A percentile compares a stretch with the other conserved stretches of the same genome.
phyloP scores from a whole-genome alignment of 2,329 filamentous ascomycete genomes.

The Ophiocordyceps sinensis region DNA sequence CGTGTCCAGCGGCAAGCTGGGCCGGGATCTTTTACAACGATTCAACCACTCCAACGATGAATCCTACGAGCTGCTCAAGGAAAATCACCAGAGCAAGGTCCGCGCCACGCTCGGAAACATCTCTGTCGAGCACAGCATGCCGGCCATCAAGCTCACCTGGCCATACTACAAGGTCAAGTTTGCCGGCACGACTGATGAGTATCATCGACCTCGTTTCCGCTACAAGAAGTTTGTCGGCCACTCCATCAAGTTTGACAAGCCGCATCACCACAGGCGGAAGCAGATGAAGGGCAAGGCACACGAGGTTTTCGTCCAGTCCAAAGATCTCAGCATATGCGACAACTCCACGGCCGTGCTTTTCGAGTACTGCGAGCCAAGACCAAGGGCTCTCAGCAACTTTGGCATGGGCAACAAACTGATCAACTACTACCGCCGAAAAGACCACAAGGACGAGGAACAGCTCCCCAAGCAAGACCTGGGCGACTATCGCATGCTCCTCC shows the following conservation, averaged over 20 bases:
- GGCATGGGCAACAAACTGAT: conserved; percentile 94
- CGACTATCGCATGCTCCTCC: conserved; percentile 74
- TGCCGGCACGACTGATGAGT: conserved; percentile 58
- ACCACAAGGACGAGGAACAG: conserved; percentile 54
- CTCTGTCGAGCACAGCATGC: conserved; percentile 87
- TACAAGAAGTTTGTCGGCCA: conserved; percentile 55
- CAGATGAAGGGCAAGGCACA: conserved; percentile 67
- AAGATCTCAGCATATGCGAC: conserved; percentile 74
- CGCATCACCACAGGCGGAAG: conserved; percentile 65
- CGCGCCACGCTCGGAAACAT: conserved; percentile 83
- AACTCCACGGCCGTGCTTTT: conserved; percentile 80
- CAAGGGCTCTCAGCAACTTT: conserved; percentile 84
- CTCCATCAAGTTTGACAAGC: conserved; percentile 56
- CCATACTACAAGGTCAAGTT: conserved; percentile 91
- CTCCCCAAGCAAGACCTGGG: conserved; percentile 74
- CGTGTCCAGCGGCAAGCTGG: conserved; percentile 53
- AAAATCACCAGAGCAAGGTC: conserved; percentile 93
- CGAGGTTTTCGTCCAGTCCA: conserved; percentile 65
- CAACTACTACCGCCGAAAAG: conserved; percentile 88
- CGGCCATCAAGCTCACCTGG: conserved; percentile 81
- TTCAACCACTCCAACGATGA: conserved; percentile 97
- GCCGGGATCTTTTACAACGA: conserved; percentile 59
- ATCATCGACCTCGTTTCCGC: conserved; percentile 67
- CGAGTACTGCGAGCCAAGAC: conserved; percentile 91
- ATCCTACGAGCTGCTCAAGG: conserved; percentile 88